Evolutionary conservation across 305 asterid genomes (phyloP), one percentile per base, ranked within the genome.

Genomic region (Caryopteris hybrid): DNA sequence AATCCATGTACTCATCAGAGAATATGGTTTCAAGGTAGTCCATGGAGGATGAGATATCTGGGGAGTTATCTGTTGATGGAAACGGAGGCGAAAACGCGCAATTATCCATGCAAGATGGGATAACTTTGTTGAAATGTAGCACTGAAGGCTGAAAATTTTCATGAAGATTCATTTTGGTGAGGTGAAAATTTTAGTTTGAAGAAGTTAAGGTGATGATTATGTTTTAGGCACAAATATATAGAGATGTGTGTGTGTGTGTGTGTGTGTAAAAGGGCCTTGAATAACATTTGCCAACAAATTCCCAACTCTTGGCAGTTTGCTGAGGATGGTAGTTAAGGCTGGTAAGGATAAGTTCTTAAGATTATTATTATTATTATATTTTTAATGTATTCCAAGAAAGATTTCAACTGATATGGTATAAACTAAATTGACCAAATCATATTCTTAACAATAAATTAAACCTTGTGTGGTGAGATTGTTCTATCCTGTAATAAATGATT

Each of bases 281-380:
- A 20, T 33, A 50, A 51, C 13, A 65, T 55, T 67, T 56, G 48
- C 68, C 59, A 62, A 41, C 21, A 23, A 50, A 36, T 72, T 41
- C 58, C 62, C 31, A 58, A 51, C 11, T 9, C 38, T 71, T 71
- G 71, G 77, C 74, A 63, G 34, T 58, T 73, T 69, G 69, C 43
- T 3, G 20, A 45, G 6, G 34, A 45, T 54, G 58, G 60, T 54
- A 34, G 22, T n/a, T n/a, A n/a, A n/a, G n/a, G n/a, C n/a, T n/a
- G n/a, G n/a, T n/a, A n/a, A n/a, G 55, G 70, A 69, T 64, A 43
- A 58, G 47, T 5, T 6, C 60, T 47, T 72, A 8, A 63, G 61
- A 0, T 9, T 33, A 8, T 50, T 39, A n/a, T 57, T 18, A 8
- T 16, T 43, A 39, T 39, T 1, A 23, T 61, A 58, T 60, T 52